phyloP scores from a whole-genome alignment of 176 grass and related monocot species.

The Stipa capillata region DNA sequence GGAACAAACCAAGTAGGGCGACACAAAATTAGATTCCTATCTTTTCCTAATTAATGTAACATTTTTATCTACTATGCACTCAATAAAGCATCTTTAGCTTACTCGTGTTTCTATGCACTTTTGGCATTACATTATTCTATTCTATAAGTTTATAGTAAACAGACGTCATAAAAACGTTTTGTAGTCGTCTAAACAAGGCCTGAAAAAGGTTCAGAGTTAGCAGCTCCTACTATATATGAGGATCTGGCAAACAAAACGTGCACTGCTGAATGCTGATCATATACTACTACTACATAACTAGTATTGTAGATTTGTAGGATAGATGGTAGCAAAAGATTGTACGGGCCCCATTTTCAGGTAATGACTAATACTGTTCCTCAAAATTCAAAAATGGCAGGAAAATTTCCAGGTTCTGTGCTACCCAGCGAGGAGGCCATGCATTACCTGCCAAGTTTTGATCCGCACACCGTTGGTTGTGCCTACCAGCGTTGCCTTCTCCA shows the following conservation, averaged over 20 bases:
- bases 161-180: neutral
- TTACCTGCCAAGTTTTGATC: slow-evolving; percentile 96
- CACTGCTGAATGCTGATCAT: no score
- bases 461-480: slow-evolving; percentile 74
- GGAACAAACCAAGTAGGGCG: neutral
- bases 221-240: no score
- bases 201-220: no score
- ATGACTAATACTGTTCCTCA: neutral
- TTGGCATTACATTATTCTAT: neutral
- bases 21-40: neutral
- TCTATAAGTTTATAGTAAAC: neutral
- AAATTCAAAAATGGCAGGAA: neutral
- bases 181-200: no score
- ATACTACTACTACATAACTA: neutral
- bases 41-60: neutral
- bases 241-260: no score
- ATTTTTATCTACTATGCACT: neutral
- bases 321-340: slow-evolving; percentile 4
- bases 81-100: neutral
- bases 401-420: slow-evolving; percentile 2
- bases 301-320: neutral
- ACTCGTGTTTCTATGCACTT: neutral
- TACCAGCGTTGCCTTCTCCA: slow-evolving; percentile 49
- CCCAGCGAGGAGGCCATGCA: slow-evolving; percentile 19
- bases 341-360: neutral